Base-by-base conservation (phyloP, 139 green algal species). In the Tetradesmus lagerheimii region DNA sequence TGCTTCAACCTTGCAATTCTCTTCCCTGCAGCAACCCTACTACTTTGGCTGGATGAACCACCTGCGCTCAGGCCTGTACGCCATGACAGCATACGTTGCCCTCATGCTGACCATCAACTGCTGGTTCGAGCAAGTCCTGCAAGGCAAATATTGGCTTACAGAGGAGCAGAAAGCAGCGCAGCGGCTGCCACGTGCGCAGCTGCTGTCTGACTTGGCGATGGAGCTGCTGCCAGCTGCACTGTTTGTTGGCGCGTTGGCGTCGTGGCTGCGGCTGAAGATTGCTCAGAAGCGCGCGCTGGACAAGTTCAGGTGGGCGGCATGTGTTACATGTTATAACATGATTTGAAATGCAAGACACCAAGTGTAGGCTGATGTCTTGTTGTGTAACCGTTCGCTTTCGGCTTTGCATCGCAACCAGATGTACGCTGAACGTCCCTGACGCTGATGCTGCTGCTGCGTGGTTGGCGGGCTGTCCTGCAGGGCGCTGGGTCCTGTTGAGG, bases 41-140 rank as follows among this genome's bases (percentile, higher is more conserved):
- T 90, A 89, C 62, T 89, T 64, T 20, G 43, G 84, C 16, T 95
- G 92, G 92, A 83, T 92, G 57, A 95, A 95, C 91, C 89, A 94
- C 75, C 1, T 86, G 12, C 93, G 93, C 39, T 38, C 88, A 23
- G 88, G 53, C 5, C 83, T 95, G 3, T 95, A 93, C 41, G 67
- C 57, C 45, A 86, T 83, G 41, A 85, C 94, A 47, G 92, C 82
- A 57, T 93, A 50, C 71, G 57, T 87, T 14, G 86, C 91, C 20
- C 29, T 94, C 0, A 37, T 95, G 66, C 71, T 92, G 57, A 41
- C 92, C 9, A 74, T 71, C 34, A 84, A 91, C 5, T 57, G 50
- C 0, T 93, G 80, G 80, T 31, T 29, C 1, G 80, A 81, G 38
- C 29, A 62, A 67, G 64, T 43, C 57, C 57, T 67, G 57, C 57